phyloP scores from a whole-genome alignment of 805 yeast genomes.

The Zygosaccharomyces kombuchaensis region DNA sequence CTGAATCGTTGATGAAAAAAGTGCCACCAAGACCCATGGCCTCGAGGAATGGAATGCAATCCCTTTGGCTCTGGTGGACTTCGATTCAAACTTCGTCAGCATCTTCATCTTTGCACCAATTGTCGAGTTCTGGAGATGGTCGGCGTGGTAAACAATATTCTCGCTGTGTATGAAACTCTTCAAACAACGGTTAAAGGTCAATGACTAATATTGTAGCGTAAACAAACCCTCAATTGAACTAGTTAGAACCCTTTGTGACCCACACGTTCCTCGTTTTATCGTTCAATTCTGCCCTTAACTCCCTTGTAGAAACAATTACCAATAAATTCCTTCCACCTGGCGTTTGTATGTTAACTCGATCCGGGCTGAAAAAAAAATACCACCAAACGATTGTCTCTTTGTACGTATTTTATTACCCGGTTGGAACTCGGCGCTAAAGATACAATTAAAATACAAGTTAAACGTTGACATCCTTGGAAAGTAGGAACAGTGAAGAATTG shows the following conservation, averaged over 20 bases:
- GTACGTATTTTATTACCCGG: slow-evolving; percentile 4
- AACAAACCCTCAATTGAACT: slow-evolving; percentile 3
- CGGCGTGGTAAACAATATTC: slow-evolving; percentile 3
- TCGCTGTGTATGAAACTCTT: slow-evolving; percentile 5
- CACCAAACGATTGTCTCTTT: not conserved
- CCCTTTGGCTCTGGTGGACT: slow-evolving; percentile 96
- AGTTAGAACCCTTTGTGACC: not conserved
- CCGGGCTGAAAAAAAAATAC: not conserved
- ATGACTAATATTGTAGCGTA: not conserved
- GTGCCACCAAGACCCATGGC: slow-evolving; percentile 94
- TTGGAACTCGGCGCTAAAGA: not conserved
- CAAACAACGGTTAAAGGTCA: not conserved
- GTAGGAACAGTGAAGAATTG: too few relatives aligned
- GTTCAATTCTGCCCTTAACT: not conserved
- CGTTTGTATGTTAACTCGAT: slow-evolving; percentile 5
- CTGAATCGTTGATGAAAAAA: slow-evolving; percentile 97
- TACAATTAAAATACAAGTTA: not conserved
- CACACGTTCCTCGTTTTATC: not conserved
- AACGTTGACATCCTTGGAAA: too few relatives aligned
- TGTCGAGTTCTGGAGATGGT: slow-evolving; percentile 2
- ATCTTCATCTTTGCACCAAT: slow-evolving; percentile 61
- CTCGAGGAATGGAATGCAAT: slow-evolving; percentile 91
- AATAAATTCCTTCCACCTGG: slow-evolving; percentile 4
- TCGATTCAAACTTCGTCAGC: slow-evolving; percentile 90
- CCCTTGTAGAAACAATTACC: not conserved